Conservation (phyloP, 2,329 filamentous ascomycete species). For the Fusarium fracticaudum region DNA sequence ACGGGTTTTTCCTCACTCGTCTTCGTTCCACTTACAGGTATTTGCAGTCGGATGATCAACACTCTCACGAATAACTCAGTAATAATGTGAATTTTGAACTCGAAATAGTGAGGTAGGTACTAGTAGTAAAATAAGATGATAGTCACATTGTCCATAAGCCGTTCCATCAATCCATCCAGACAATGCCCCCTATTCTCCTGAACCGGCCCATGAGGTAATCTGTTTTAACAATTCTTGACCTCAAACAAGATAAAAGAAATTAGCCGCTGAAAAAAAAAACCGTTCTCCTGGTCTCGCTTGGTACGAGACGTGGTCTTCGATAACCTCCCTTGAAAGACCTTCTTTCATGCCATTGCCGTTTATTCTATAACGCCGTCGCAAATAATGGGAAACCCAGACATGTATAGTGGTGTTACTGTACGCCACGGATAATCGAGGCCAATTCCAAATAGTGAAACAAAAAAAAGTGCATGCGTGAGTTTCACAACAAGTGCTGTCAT, state of each 20-base stretch:
- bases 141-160: constrained; percentile 31
- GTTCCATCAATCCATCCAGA: constrained; percentile 23
- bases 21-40: neutral
- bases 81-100: neutral
- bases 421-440: constrained; percentile 21
- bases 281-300: constrained; percentile 15
- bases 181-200: constrained; percentile 26
- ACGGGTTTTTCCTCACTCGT: neutral
- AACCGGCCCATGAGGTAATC: constrained; percentile 20
- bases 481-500: constrained; percentile 46
- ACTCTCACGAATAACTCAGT: neutral
- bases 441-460: constrained; percentile 23
- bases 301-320: constrained; percentile 7
- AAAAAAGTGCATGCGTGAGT: constrained; percentile 24
- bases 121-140: constrained; percentile 24
- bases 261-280: constrained; percentile 4
- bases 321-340: constrained; percentile 19
- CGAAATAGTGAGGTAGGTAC: constrained; percentile 7
- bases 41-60: constrained; percentile 3
- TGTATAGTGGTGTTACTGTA: constrained; percentile 29
- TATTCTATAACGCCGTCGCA: constrained; percentile 43
- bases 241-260: constrained; percentile 31
- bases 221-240: constrained; percentile 22
- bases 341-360: constrained; percentile 35
- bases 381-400: constrained; percentile 27